A percentile compares a stretch with the other conserved stretches of the same genome.
Evolutionary conservation across 2,329 filamentous ascomycete species (phyloP).

Genomic region (Whalleya microplaca): DNA sequence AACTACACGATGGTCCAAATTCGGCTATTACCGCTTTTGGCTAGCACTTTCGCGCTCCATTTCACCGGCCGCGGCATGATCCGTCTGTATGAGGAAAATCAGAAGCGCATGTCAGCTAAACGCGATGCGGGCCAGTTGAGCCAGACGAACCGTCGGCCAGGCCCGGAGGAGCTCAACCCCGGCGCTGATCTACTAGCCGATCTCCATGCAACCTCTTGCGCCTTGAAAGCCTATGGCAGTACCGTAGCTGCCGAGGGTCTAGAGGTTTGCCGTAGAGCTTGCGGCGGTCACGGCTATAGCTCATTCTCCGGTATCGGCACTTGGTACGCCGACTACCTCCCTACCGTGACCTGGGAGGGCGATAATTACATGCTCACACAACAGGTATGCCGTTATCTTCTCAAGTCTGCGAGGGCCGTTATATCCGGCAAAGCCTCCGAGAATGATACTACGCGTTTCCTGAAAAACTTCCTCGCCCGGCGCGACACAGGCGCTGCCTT

Average conservation of each 20-base stretch:
- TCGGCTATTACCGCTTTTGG: slow-evolving; percentile 71
- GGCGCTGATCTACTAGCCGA: slow-evolving; percentile 73
- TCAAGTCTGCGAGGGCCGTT: slow-evolving; percentile 75
- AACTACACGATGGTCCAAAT: slow-evolving; percentile 84
- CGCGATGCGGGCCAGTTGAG: slow-evolving; percentile 43
- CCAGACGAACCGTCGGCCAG: slow-evolving; percentile 57
- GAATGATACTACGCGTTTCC: slow-evolving; percentile 71
- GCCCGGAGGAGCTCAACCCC: slow-evolving; percentile 68
- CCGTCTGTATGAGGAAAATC: slow-evolving; percentile 71
- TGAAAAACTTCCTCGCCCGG: slow-evolving; percentile 65
- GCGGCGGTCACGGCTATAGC: slow-evolving; percentile 77
- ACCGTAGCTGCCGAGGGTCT: slow-evolving; percentile 75
- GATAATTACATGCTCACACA: slow-evolving; percentile 85
- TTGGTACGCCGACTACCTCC: slow-evolving; percentile 77
- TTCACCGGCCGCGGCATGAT: slow-evolving; percentile 81
- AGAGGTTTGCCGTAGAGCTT: slow-evolving; percentile 74
- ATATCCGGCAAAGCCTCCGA: slow-evolving; percentile 61
- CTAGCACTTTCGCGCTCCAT: slow-evolving; percentile 76
- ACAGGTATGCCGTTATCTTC: slow-evolving; percentile 75
- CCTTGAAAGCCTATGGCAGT: slow-evolving; percentile 73
- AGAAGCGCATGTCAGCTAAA: slow-evolving; percentile 61
- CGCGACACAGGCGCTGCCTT: slow-evolving; percentile 74
- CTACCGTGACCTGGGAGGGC: slow-evolving; percentile 72
- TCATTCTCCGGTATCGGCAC: slow-evolving; percentile 76
- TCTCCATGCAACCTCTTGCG: slow-evolving; percentile 76